phyloP scores from a whole-genome alignment of 345 rosid genomes.

The Litchi chinensis region DNA sequence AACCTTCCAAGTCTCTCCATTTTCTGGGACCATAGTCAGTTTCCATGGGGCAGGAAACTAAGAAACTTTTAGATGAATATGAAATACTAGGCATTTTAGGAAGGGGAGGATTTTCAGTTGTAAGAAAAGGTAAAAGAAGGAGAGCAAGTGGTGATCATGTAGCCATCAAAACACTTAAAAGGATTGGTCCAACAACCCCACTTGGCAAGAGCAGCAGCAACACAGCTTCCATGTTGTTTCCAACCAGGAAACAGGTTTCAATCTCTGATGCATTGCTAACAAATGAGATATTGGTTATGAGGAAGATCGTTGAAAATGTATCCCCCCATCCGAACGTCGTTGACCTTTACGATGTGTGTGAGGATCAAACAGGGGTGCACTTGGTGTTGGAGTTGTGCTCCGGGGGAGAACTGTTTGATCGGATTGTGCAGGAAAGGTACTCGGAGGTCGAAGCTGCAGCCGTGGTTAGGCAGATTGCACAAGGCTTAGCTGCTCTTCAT shows the following conservation, averaged over 20 bases:
- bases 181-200: slow-evolving; percentile 34
- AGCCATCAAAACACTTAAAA: slow-evolving; percentile 61
- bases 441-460: slow-evolving; percentile 50
- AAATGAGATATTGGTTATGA: slow-evolving; percentile 68
- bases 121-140: slow-evolving; percentile 49
- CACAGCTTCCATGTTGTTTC: slow-evolving; percentile 32
- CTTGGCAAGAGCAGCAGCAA: slow-evolving; percentile 22
- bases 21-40: background rate
- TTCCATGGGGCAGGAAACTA: slow-evolving; percentile 54
- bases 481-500: slow-evolving; percentile 55
- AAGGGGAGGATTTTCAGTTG: slow-evolving; percentile 72
- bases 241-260: slow-evolving; percentile 49
- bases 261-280: slow-evolving; percentile 61
- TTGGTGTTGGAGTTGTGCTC: slow-evolving; percentile 64
- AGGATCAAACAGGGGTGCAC: slow-evolving; percentile 64
- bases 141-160: slow-evolving; percentile 30
- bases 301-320: slow-evolving; percentile 60
- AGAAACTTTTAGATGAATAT: slow-evolving; percentile 52
- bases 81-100: slow-evolving; percentile 54
- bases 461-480: slow-evolving; percentile 56
- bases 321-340: slow-evolving; percentile 66
- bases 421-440: slow-evolving; percentile 54
- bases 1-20: slow-evolving; percentile 1
- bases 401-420: slow-evolving; percentile 62
- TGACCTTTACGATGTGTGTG: slow-evolving; percentile 62